phyloP scores from a whole-genome alignment of 2,329 filamentous ascomycete species.

The Cladosporium halotolerans region DNA sequence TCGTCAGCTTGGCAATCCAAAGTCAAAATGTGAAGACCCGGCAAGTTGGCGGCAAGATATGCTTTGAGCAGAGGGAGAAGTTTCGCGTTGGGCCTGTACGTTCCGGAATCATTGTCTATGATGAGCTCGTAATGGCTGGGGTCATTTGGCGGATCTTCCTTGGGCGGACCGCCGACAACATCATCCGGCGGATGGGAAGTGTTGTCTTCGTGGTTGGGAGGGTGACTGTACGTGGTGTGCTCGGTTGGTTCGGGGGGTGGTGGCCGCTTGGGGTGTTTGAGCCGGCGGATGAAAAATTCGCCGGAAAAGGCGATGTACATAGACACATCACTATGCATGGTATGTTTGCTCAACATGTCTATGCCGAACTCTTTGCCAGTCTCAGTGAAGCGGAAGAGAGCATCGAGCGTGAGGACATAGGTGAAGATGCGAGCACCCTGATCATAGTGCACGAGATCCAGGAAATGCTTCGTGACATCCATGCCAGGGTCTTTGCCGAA shows the following conservation, averaged over 20 bases:
- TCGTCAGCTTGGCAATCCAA: constrained; percentile 70
- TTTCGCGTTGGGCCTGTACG: constrained; percentile 78
- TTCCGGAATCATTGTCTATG: constrained; percentile 94
- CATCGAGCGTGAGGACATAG: constrained; percentile 84
- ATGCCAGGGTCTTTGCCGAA: constrained; percentile 56
- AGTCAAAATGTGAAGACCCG: constrained; percentile 65
- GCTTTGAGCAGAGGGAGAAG: constrained; percentile 64
- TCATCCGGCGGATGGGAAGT: constrained; percentile 49
- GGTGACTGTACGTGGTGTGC: constrained; percentile 38
- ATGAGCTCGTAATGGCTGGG: constrained; percentile 69
- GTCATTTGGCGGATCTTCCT: constrained; percentile 43
- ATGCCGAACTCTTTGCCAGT: constrained; percentile 94
- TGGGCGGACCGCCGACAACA: constrained; percentile 41
- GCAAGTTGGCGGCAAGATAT: constrained; percentile 68
- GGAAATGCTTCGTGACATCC: constrained; percentile 70
- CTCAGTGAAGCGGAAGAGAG: constrained; percentile 83
- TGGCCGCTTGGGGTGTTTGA: constrained; percentile 45
- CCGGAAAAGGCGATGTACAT: constrained; percentile 88
- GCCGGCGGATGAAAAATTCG: constrained; percentile 81
- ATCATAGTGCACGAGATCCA: constrained; percentile 81
- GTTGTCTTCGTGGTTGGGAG: constrained; percentile 30
- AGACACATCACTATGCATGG: constrained; percentile 90
- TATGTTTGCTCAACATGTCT: constrained; percentile 88
- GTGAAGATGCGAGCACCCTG: constrained; percentile 83
- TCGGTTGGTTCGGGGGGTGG: constrained; percentile 40